Base-by-base conservation (phyloP, 2,329 filamentous ascomycete genomes). In the Nigrospora osmanthi region DNA sequence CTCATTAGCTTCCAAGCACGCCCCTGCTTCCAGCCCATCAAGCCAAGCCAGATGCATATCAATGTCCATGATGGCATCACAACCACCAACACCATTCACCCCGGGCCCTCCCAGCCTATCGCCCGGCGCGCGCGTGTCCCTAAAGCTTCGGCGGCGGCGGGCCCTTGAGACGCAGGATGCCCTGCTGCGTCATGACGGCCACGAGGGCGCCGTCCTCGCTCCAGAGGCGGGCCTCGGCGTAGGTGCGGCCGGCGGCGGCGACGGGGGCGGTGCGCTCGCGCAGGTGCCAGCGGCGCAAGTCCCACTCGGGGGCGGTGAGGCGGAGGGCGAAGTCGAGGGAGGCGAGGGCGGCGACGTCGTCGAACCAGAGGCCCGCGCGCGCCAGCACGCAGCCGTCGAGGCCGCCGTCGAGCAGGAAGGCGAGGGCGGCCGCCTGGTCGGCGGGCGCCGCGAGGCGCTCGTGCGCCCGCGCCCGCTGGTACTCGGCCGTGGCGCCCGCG, bases 241-340 rank as follows among this genome's bases (percentile, higher is more conserved):
- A 76, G 2, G 69, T 66, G 28, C 74, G 58, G 2, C 70, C 72
- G 17, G 58, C 58, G 0, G 58, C 64, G 2, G 57, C 72, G 1
- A 58, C 58, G 11, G 57, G 54, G 0, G 66, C 69, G 39, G 47
- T 59, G 31, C 66, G 57, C 58, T 75, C 68, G 36, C 60, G 57
- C 34, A 76, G 44, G 52, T 67, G 60, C 71, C 72, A 77, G 17
- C 60, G 40, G 7, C 53, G 50, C 36, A 73, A 10, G 42, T 72
- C 59, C 1, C 71, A 45, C 0, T 63, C 59, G 0, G 59, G 62
- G 1, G 54, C 56, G 47, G 72, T 69, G 7, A 72, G 50, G 1
- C 73, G 58, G 45, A 77, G 46, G 4, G 74, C 66, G 54, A 76
- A 76, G 49, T 77, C 73, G n/a, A 76, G 52, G 11, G 63, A 69